Evolutionary conservation across 2,329 filamentous ascomycete genomes (phyloP), one percentile per base, ranked within the genome.

Genomic region (Colletotrichum sp.): DNA sequence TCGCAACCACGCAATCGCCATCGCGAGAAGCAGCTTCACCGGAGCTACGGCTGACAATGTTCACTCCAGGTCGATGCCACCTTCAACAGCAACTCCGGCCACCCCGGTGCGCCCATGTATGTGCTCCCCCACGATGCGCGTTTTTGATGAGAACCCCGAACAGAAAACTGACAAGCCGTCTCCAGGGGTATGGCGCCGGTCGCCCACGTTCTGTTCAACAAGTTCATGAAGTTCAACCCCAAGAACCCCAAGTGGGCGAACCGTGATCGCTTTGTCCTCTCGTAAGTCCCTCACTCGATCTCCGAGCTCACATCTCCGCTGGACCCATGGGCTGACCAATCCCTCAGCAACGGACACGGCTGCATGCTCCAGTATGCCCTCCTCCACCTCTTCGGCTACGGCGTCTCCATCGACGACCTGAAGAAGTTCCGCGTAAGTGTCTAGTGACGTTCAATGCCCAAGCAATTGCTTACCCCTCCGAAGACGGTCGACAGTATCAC

Each of bases 321-420:
- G 43, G 43, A 21, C n/a, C 43, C 43, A 52, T 16, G 13, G 8
- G 32, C 52, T 78, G 64, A 68, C 61, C 8, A 18, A 12, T 18
- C 30, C 16, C 43, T 12, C 82, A 98, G 96, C 78, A 99, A 99
- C 91, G 97, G 97, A 82, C 97, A 99, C 89, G 97, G 94, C 82
- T 99, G 97, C 92, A 98, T 99, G 96, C 95, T 99, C 77, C 97
- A 98, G 87, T 99, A 99, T 93, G 95, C 96, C 83, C 92, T 99
- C 81, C 94, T 99, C 83, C 97, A 99, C 90, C 91, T 99, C 73
- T 98, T 96, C 88, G 97, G 97, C 86, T 99, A 98, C 86, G 92
- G 89, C 78, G 82, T 99, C 81, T 92, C 92, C 83, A 90, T 99
- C 78, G 95, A 99, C 83, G 97, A 99, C 88, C 87, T 99, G 81